Evolutionary conservation across 371 early-diverging fungal species (phyloP), one percentile per base, ranked within the genome.

Genomic region (Mitosporidium daphniae): DNA sequence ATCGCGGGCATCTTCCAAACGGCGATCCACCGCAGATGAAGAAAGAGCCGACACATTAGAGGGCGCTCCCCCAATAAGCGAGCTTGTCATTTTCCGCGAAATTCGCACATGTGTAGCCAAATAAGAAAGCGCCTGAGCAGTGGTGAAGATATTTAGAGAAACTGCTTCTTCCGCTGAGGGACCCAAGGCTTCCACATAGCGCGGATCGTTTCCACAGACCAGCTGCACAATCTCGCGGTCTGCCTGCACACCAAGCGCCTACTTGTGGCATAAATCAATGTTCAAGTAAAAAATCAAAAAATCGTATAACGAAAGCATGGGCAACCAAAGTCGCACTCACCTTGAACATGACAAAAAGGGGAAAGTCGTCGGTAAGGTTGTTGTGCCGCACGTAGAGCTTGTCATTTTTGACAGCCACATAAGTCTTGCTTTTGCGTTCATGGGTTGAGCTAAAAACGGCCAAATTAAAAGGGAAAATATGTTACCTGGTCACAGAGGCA

Each of bases 391-490:
- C 45, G 30, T 72, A 71, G 13, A 80, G 57, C 32, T 69, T 70
- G 35, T 50, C 55, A 31, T 67, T 50, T 32, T 67, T 69, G 11
- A 57, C 47, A 22, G 53, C 48, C 24, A 97, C 66, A 34, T 68
- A 62, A 3, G 98, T 86, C 39, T 91, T 93, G 31, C 75, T 69
- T 51, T 94, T 95, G 42, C 73, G 68, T 39, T 97, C 93, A 39
- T 68, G 67, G 2, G 98, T 95, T 12, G 73, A 72, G 48, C 73
- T 70, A 29, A 26, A 26, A 37, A 48, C n/a, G n/a, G n/a, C n/a
- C n/a, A n/a, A n/a, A n/a, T n/a, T n/a, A n/a, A n/a, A n/a, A n/a
- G n/a, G n/a, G n/a, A n/a, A n/a, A n/a, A n/a, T n/a, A n/a, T n/a
- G n/a, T n/a, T n/a, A n/a, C n/a, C n/a, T n/a, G 15, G 72, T 74